A percentile compares a stretch with the other conserved stretches of the same genome.
phyloP scores from a whole-genome alignment of 202 grass and related monocot species.

The Brachypodium distachyon region DNA sequence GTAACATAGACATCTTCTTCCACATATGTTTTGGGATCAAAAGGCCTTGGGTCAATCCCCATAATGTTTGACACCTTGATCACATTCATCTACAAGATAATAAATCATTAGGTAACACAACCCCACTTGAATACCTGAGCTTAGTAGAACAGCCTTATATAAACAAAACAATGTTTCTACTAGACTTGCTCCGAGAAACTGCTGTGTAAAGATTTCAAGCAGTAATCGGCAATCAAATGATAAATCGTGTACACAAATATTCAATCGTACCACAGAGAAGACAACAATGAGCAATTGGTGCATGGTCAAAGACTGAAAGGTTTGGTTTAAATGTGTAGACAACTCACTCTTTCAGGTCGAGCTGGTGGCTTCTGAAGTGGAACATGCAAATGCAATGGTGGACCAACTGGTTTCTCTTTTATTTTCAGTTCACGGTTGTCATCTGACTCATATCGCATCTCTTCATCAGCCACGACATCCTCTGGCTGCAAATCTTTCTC shows the following conservation, averaged over 20 bases:
- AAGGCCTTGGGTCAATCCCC: slow-evolving; percentile 85
- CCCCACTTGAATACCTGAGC: background rate
- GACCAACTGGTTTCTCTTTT: slow-evolving; percentile 97
- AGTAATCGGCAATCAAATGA: slow-evolving; percentile 8
- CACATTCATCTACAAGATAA: slow-evolving; percentile 80
- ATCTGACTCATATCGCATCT: slow-evolving; percentile 70
- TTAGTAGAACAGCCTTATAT: background rate
- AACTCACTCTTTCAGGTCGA: slow-evolving; percentile 67
- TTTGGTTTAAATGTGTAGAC: background rate
- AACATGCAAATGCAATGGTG: slow-evolving; percentile 71
- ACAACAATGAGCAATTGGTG: background rate
- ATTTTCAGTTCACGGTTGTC: slow-evolving; percentile 72
- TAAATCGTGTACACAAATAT: background rate
- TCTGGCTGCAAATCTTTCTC: slow-evolving; percentile 68
- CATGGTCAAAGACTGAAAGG: background rate
- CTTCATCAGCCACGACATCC: slow-evolving; percentile 60
- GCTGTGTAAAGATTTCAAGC: background rate
- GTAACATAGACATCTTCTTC: slow-evolving; percentile 84
- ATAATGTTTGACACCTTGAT: slow-evolving; percentile 99
- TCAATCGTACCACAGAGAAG: background rate
- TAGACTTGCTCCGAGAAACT: background rate
- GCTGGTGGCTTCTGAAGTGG: slow-evolving; percentile 53
- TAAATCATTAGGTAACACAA: slow-evolving; percentile 11
- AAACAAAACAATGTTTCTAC: background rate
- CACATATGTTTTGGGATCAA: slow-evolving; percentile 87